Evolutionary conservation across 106 monocot species (phyloP).

Genomic region (Iris macrosiphon): DNA sequence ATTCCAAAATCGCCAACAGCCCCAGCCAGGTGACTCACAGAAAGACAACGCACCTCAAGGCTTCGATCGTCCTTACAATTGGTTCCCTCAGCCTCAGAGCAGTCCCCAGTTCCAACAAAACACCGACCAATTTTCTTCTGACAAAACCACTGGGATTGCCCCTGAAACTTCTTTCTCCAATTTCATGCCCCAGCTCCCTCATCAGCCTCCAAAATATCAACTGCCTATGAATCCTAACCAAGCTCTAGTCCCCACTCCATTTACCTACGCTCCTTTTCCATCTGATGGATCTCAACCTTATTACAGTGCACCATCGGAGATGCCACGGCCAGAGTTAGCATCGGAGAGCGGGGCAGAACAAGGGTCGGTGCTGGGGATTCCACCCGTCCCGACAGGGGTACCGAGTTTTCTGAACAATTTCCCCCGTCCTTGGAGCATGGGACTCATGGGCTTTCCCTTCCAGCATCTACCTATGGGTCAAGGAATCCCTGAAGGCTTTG

Average conservation of each 20-base stretch:
- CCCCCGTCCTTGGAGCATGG: constrained; percentile 45
- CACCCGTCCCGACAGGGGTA: constrained; percentile 25
- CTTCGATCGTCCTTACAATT: constrained; percentile 32
- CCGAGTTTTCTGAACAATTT: constrained; percentile 28
- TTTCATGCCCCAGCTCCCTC: constrained; percentile 23
- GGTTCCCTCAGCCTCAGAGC: constrained; percentile 18
- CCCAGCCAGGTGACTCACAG: constrained; percentile 32
- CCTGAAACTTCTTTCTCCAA: constrained; percentile 32
- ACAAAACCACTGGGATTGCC: constrained; percentile 18
- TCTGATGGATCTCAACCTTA: constrained; percentile 49
- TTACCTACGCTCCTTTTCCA: constrained; percentile 37
- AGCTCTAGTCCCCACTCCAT: constrained; percentile 18
- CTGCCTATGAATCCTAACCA: constrained; percentile 31
- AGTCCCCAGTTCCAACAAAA: constrained; percentile 23
- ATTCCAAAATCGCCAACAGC: constrained; percentile 24
- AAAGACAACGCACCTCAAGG: constrained; percentile 34
- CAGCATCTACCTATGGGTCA: constrained; percentile 27
- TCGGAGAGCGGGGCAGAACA: constrained; percentile 34
- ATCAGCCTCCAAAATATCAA: constrained; percentile 40
- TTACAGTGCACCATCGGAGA: constrained; percentile 33
- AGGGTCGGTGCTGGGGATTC: constrained; percentile 46
- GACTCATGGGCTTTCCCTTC: constrained; percentile 37
- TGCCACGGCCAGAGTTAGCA: constrained; percentile 19
- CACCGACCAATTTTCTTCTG: constrained; percentile 24
- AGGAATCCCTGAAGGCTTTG: constrained; percentile 38